These are phyloP conservation scores for Nyctanthes arbortristis DNA, from an alignment of 257 asterid genomes.

Conservation along the genomic window DNA sequence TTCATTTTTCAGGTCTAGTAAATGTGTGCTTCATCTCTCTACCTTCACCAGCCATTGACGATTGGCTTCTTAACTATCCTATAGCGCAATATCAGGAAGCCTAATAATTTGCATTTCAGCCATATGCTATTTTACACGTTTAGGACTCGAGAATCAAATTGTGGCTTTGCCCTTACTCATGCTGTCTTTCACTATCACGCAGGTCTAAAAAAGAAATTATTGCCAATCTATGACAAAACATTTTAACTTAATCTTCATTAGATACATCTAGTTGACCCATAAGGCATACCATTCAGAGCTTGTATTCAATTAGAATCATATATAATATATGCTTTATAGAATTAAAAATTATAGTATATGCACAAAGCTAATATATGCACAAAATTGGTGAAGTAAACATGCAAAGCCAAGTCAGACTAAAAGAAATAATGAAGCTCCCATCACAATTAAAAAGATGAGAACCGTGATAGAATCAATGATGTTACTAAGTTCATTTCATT, in stretches of 20 bases:
- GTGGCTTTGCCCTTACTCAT: not conserved
- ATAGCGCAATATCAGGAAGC: not conserved
- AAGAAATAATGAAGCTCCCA: not conserved
- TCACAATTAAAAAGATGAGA: not conserved
- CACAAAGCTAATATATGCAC: not conserved
- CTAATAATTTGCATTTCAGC: not conserved
- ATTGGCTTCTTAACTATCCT: not conserved
- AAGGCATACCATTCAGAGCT: not conserved
- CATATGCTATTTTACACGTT: not conserved
- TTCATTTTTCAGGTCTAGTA: not conserved
- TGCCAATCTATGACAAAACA: not conserved
- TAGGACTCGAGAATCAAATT: not conserved
- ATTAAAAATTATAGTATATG: no score
- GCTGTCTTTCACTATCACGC: not conserved
- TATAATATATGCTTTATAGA: no score
- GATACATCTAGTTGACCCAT: not conserved
- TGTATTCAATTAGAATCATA: not conserved
- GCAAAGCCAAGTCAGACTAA: not conserved
- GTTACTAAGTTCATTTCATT: not conserved
- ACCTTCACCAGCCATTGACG: not conserved
- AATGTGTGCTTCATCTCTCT: not conserved
- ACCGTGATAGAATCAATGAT: no score
- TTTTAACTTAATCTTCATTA: not conserved
- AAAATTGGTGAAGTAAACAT: not conserved
- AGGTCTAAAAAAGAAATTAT: not conserved